Percentiles rank a stretch among this genome's conserved stretches.
phyloP scores from a whole-genome alignment of 73 alveolate genomes.

The Paramecium biaurelia region DNA sequence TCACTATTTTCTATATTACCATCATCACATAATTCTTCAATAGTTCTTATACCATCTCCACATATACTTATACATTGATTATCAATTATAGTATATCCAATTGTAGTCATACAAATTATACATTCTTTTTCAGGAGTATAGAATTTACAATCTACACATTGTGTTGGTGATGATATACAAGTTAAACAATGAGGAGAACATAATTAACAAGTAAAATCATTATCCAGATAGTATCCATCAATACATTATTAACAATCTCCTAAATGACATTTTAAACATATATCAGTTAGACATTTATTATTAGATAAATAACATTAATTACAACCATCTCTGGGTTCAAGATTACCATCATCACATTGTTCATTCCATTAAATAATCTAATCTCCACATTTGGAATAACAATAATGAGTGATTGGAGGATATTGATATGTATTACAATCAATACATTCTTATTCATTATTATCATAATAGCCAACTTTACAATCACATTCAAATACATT shows the following conservation, averaged over 20 bases:
- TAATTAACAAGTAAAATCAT: neutral
- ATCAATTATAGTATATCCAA: neutral
- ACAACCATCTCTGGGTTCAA: conserved; percentile 11
- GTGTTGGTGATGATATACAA: neutral
- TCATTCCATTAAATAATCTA: neutral
- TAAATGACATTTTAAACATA: conserved; percentile 18
- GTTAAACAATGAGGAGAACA: conserved; percentile 34
- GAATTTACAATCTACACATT: neutral
- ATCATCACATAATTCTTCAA: conserved; percentile 59
- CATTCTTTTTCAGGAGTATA: neutral
- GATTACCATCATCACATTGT: conserved; percentile 5
- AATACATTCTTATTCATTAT: neutral
- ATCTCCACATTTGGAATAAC: conserved; percentile 33
- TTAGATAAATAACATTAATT: conserved; percentile 1
- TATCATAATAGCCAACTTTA: conserved; percentile 12
- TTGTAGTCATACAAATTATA: neutral
- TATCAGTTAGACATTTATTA: neutral
- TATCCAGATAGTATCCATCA: neutral
- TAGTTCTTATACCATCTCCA: neutral
- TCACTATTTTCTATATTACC: conserved; percentile 62
- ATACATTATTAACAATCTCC: conserved; percentile 50
- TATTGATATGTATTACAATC: neutral
- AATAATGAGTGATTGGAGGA: neutral
- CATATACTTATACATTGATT: neutral
- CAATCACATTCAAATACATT: neutral